Percentiles rank a stretch among this genome's conserved stretches.
These are phyloP conservation scores for Talinum fruticosum DNA, from an alignment of 148 eudicot species.

Conservation along the genomic window DNA sequence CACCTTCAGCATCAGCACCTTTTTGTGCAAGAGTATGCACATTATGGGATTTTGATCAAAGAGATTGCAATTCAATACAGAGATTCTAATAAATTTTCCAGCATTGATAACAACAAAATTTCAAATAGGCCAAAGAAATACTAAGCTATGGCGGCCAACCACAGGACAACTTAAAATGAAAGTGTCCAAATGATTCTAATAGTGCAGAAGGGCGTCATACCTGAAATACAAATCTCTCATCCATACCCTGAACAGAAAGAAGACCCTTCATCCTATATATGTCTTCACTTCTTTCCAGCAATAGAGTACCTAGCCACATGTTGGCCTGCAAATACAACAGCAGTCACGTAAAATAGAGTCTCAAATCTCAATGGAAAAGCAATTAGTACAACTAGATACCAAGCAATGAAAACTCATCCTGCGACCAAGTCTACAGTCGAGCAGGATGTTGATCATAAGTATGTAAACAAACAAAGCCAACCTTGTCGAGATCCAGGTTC, in stretches of 20 bases:
- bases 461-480: conserved; percentile 25
- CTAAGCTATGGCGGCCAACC: background rate
- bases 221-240: conserved; percentile 98
- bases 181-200: background rate
- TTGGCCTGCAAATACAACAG: conserved; percentile 61
- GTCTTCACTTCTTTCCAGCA: conserved; percentile 85
- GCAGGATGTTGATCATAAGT: background rate
- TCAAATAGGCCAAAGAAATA: background rate
- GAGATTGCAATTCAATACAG: too few species aligned
- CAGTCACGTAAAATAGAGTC: background rate
- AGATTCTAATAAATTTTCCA: too few species aligned
- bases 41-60: too few species aligned
- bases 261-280: conserved; percentile 98
- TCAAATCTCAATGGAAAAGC: background rate
- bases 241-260: conserved; percentile 78
- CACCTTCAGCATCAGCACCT: too few species aligned
- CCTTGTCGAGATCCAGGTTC: conserved; percentile 94
- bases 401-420: background rate
- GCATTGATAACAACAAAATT: too few species aligned
- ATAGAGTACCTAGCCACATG: conserved; percentile 81
- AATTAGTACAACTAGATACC: background rate
- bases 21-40: too few species aligned
- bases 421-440: background rate
- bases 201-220: conserved; percentile 30
- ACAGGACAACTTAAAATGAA: background rate